A percentile compares a stretch with the other conserved stretches of the same genome.
These are phyloP conservation scores for Hymenoscyphus repandus DNA, from an alignment of 2,329 filamentous ascomycete genomes.

Conservation along the genomic window DNA sequence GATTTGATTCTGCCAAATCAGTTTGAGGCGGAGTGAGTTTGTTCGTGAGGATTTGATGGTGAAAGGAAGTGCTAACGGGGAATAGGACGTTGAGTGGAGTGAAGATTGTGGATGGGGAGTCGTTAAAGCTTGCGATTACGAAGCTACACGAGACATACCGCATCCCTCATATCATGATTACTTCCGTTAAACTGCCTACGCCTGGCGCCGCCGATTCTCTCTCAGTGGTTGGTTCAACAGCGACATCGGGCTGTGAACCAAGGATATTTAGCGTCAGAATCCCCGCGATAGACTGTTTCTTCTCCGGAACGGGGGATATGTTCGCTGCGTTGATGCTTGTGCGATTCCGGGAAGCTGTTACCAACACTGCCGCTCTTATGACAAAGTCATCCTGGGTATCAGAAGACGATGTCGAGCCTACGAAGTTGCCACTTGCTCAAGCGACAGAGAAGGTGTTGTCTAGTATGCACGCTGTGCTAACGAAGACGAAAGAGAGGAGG, in stretches of 20 bases:
- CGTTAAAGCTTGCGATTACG: slow-evolving; percentile 68
- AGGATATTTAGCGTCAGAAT: slow-evolving; percentile 88
- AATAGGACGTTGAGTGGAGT: slow-evolving; percentile 75
- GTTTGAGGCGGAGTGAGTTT: slow-evolving; percentile 84
- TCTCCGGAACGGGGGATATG: slow-evolving; percentile 97
- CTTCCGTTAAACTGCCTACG: slow-evolving; percentile 66
- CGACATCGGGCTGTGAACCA: slow-evolving; percentile 56
- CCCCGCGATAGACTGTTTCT: slow-evolving; percentile 85
- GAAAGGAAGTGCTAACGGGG: slow-evolving; percentile 12
- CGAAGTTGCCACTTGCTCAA: slow-evolving; percentile 73
- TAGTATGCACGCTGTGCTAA: slow-evolving; percentile 84
- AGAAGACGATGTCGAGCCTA: slow-evolving; percentile 61
- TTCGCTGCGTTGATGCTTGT: slow-evolving; percentile 89
- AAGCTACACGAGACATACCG: slow-evolving; percentile 70
- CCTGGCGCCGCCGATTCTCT: slow-evolving; percentile 50
- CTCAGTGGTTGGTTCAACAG: slow-evolving; percentile 73
- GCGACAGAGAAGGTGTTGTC: slow-evolving; percentile 84
- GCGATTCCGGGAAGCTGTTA: slow-evolving; percentile 77
- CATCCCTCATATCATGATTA: slow-evolving; percentile 87
- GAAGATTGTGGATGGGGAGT: slow-evolving; percentile 70
- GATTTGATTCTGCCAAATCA: slow-evolving; percentile 95
- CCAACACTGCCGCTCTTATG: slow-evolving; percentile 42
- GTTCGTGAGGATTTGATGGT: not conserved
- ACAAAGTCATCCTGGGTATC: slow-evolving; percentile 66
- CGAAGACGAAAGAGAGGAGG: slow-evolving; percentile 60